These are phyloP conservation scores for Saprolegnia diclina DNA, from an alignment of 352 stramenopile genomes.

Conservation along the genomic window DNA sequence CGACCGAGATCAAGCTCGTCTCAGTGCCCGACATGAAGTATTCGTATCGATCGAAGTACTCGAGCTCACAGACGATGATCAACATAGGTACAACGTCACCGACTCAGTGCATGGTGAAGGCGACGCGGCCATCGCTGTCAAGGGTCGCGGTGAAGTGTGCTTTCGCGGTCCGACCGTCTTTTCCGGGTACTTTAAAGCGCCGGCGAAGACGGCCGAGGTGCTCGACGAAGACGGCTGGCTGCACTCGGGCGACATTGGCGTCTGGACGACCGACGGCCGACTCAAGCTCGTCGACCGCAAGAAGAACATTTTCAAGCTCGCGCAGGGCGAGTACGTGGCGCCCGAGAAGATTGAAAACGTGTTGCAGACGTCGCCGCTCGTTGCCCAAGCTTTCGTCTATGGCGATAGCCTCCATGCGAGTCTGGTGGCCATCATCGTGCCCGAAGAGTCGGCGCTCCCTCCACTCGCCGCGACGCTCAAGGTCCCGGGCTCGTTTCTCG, in stretches of 20 bases:
- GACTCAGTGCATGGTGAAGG: constrained; percentile 34
- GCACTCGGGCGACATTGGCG: constrained; percentile 95
- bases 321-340: constrained; percentile 94
- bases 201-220: constrained; percentile 86
- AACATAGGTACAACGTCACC: constrained; percentile 20
- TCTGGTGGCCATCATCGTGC: constrained; percentile 92
- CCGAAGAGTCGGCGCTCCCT: constrained; percentile 81
- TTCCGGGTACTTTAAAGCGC: constrained; percentile 89
- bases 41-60: constrained; percentile 14
- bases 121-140: not conserved
- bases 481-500: not conserved
- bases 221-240: constrained; percentile 94
- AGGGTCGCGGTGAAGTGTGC: constrained; percentile 26
- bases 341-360: constrained; percentile 96
- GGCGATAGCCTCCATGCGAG: constrained; percentile 92
- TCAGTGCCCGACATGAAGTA: constrained; percentile 97
- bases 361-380: constrained; percentile 86
- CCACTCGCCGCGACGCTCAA: constrained; percentile 15
- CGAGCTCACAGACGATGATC: constrained; percentile 29
- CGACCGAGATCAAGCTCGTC: constrained; percentile 87
- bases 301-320: constrained; percentile 93
- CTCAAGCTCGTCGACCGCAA: constrained; percentile 88
- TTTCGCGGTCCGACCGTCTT: constrained; percentile 84
- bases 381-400: constrained; percentile 92
- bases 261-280: constrained; percentile 89